Conservation (phyloP, 139 green algal species). For the Limnomonas spitsbergensis region DNA sequence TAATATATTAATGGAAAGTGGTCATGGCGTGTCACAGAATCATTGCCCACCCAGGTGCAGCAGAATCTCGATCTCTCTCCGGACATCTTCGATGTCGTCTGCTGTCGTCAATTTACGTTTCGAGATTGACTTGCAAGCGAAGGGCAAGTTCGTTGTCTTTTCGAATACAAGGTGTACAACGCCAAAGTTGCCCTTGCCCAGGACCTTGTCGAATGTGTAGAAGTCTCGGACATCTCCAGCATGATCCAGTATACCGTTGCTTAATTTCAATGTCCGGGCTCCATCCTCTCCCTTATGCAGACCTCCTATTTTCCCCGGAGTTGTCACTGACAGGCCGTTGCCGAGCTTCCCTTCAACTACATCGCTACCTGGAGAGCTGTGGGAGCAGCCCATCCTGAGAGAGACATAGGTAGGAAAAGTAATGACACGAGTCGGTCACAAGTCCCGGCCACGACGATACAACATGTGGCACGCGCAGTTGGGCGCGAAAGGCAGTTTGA, state of each 20-base stretch:
- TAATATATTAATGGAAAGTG: too few relatives aligned
- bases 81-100: conserved; percentile 66
- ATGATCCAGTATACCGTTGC: background rate
- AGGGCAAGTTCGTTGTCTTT: conserved; percentile 53
- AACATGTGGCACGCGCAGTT: too few relatives aligned
- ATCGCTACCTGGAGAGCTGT: too few relatives aligned
- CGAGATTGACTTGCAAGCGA: conserved; percentile 83
- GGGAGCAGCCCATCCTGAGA: too few relatives aligned
- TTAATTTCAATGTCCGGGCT: too few relatives aligned
- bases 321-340: background rate
- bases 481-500: too few relatives aligned
- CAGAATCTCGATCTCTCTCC: conserved; percentile 63
- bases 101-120: conserved; percentile 58
- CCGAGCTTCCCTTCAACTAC: background rate
- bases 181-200: conserved; percentile 70
- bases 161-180: conserved; percentile 53
- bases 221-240: conserved; percentile 25
- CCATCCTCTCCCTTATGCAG: too few relatives aligned
- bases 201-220: conserved; percentile 54
- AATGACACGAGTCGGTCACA: too few relatives aligned
- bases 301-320: background rate
- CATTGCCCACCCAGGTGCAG: conserved; percentile 55
- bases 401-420: too few relatives aligned
- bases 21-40: background rate
- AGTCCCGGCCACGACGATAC: too few relatives aligned